These are phyloP conservation scores for Butyriboletus loyo DNA, from an alignment of 768 basidiomycete genomes.

Conservation along the genomic window DNA sequence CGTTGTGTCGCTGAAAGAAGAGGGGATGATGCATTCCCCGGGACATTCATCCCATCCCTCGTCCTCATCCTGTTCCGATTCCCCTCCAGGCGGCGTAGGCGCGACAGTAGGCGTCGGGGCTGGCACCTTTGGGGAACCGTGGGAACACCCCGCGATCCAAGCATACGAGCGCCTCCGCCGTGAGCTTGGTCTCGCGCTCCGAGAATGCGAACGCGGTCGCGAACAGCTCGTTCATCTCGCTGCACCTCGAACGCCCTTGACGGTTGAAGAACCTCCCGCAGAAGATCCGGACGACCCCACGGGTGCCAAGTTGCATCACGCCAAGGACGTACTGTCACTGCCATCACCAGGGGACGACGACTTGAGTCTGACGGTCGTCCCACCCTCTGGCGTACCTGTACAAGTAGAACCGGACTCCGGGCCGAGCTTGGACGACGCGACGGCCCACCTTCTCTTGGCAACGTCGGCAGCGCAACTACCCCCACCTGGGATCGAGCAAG, in stretches of 20 bases:
- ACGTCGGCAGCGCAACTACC: slow-evolving; percentile 55
- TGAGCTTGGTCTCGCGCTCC: slow-evolving; percentile 72
- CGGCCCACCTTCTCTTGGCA: slow-evolving; percentile 50
- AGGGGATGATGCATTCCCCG: slow-evolving; percentile 14
- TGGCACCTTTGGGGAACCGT: slow-evolving; percentile 7
- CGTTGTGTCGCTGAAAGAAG: slow-evolving; percentile 52
- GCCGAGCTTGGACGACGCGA: slow-evolving; percentile 48
- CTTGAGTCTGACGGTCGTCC: slow-evolving; percentile 2
- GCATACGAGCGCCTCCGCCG: slow-evolving; percentile 74
- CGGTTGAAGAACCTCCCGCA: slow-evolving; percentile 36
- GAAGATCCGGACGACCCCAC: background rate
- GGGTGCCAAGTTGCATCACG: background rate
- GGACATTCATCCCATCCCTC: slow-evolving; percentile 22
- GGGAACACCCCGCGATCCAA: slow-evolving; percentile 51
- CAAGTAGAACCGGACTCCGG: background rate
- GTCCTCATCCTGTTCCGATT: slow-evolving; percentile 14
- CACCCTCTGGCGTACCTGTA: slow-evolving; percentile 26
- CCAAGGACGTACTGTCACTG: background rate
- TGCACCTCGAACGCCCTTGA: slow-evolving; percentile 37
- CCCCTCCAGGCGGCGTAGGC: background rate
- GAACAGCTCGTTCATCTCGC: slow-evolving; percentile 60
- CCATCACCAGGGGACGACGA: background rate
- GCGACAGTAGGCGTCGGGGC: too few species aligned
- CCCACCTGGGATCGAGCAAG: slow-evolving; percentile 70
- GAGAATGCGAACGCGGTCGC: slow-evolving; percentile 81